Percentiles rank a stretch among this genome's conserved stretches.
These are phyloP conservation scores for Ophiostoma montium DNA, from an alignment of 2,329 filamentous ascomycete genomes.

Conservation along the genomic window DNA sequence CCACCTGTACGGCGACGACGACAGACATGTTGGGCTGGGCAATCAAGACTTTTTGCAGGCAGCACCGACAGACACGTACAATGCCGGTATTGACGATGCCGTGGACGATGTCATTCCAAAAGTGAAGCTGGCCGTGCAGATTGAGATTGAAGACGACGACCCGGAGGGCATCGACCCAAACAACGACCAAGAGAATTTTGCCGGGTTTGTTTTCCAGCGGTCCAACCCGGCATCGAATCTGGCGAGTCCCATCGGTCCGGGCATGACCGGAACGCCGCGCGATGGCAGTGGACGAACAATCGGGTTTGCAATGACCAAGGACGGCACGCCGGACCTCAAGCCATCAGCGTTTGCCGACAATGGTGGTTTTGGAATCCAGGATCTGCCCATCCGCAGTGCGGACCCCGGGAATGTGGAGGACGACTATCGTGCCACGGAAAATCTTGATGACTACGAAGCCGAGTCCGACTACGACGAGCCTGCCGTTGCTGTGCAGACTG, in stretches of 20 bases:
- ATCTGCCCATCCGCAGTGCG: slow-evolving; percentile 10
- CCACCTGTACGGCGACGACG: slow-evolving; percentile 18
- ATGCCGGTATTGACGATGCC: slow-evolving; percentile 28
- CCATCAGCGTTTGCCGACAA: no score
- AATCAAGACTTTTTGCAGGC: background rate
- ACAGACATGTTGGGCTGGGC: slow-evolving; percentile 4
- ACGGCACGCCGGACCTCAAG: slow-evolving; percentile 22
- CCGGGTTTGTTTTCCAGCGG: slow-evolving; percentile 43
- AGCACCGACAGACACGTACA: slow-evolving; percentile 23
- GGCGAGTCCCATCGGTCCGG: slow-evolving; percentile 34
- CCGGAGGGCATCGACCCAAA: slow-evolving; percentile 30
- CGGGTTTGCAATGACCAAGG: slow-evolving; percentile 40
- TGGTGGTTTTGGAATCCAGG: slow-evolving; percentile 33
- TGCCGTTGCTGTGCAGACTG: slow-evolving; percentile 9
- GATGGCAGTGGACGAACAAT: slow-evolving; percentile 41
- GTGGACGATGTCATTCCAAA: background rate
- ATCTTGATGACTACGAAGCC: slow-evolving; percentile 3
- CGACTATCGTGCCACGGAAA: background rate
- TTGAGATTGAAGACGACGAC: slow-evolving; percentile 14
- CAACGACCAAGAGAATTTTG: slow-evolving; percentile 46
- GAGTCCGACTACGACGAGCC: slow-evolving; percentile 7
- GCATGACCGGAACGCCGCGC: slow-evolving; percentile 36
- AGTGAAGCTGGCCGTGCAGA: slow-evolving; percentile 10
- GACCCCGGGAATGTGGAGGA: background rate
- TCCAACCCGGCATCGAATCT: slow-evolving; percentile 37